These are phyloP conservation scores for Peronospora tabacina DNA, from an alignment of 352 stramenopile genomes.

Conservation along the genomic window DNA sequence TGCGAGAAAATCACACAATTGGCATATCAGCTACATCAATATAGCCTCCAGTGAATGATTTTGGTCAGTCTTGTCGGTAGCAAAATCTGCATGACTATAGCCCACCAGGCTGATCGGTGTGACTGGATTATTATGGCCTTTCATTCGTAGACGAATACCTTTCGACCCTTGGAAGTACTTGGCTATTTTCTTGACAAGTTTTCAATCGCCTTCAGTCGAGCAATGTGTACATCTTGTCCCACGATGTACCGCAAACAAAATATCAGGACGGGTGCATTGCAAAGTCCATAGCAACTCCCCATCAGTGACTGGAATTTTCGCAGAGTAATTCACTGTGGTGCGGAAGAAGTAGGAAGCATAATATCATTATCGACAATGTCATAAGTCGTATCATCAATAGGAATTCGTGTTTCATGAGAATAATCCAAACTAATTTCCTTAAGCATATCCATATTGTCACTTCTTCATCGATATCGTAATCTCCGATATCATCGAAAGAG, in stretches of 20 bases:
- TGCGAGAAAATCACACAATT: too few species aligned
- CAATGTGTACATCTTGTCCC: not conserved
- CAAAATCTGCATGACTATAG: too few species aligned
- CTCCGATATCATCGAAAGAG: not conserved
- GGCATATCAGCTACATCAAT: too few species aligned
- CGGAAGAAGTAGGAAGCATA: too few species aligned
- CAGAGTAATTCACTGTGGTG: not conserved
- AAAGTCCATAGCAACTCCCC: not conserved
- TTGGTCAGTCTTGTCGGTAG: too few species aligned
- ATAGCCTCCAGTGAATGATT: too few species aligned
- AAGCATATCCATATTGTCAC: not conserved
- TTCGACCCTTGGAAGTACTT: not conserved
- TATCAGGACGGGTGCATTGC: not conserved
- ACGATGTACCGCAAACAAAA: not conserved
- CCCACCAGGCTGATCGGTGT: not conserved
- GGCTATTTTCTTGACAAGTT: not conserved
- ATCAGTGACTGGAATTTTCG: not conserved
- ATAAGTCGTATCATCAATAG: not conserved
- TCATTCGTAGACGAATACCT: not conserved
- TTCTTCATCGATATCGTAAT: not conserved
- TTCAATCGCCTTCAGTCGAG: not conserved
- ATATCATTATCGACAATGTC: not conserved
- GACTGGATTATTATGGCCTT: not conserved
- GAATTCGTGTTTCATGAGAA: not conserved
- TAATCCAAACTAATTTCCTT: not conserved